Evolutionary conservation across 768 basidiomycete species (phyloP).

Genomic region (Hygrophoropsis aurantiaca): DNA sequence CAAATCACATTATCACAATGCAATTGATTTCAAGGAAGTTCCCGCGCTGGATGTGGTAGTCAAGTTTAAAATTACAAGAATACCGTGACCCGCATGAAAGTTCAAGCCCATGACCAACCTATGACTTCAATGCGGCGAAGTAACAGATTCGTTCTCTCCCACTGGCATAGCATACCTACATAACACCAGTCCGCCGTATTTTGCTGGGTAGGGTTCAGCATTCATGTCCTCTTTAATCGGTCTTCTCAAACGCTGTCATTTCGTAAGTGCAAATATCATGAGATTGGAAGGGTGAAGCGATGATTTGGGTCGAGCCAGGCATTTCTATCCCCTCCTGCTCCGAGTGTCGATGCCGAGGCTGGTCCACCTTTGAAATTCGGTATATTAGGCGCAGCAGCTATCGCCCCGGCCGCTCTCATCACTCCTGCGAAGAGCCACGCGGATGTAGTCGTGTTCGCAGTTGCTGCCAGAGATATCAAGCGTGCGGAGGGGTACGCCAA

Average conservation of each 20-base stretch:
- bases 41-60: too few species aligned
- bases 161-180: background rate
- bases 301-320: slow-evolving; percentile 13
- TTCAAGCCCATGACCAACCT: background rate
- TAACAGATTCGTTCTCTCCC: too few species aligned
- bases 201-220: background rate
- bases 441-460: slow-evolving; percentile 54
- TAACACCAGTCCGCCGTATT: too few species aligned
- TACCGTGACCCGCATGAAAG: background rate
- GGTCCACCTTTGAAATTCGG: slow-evolving; percentile 35
- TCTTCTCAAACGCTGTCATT: slow-evolving; percentile 20
- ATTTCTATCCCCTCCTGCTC: slow-evolving; percentile 19
- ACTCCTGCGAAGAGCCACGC: slow-evolving; percentile 51
- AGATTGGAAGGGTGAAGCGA: too few species aligned
- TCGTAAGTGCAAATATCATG: slow-evolving; percentile 17
- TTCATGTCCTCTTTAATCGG: slow-evolving; percentile 24
- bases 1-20: too few species aligned
- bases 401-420: slow-evolving; percentile 53
- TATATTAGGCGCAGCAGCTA: slow-evolving; percentile 53
- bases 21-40: too few species aligned
- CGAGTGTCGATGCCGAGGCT: background rate
- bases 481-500: slow-evolving; percentile 52
- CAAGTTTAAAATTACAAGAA: background rate
- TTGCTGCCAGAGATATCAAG: slow-evolving; percentile 55
- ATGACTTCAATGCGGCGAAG: too few species aligned